Evolutionary conservation across 2,329 filamentous ascomycete species (phyloP), one percentile per base, ranked within the genome.

Genomic region (Aspergillus glaucus): DNA sequence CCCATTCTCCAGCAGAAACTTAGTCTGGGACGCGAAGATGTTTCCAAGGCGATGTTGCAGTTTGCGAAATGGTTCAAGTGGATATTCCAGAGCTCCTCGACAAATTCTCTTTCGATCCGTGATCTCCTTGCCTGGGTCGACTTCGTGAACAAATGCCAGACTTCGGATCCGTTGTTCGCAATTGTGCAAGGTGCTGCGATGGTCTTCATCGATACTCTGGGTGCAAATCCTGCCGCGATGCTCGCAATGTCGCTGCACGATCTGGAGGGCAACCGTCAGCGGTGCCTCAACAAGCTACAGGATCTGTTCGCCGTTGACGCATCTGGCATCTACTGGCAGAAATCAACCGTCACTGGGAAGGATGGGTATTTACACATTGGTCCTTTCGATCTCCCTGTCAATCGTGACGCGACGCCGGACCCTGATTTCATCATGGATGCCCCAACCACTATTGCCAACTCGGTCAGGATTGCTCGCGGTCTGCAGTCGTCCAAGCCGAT

Each of bases 61-160:
- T 99, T 98, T 67, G 87, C 93, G 0, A 82, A 86, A 55, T 98
- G 93, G 92, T 98, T 97, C 71, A 90, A 90, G 48, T 73, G 81
- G 55, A 85, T 80, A 14, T 96, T 80, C 61, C 79, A 94, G 65
- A 85, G 86, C 14, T 85, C 87, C 1, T 82, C 85, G 15, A 79
- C 85, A 3, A 82, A 84, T 1, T 86, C 87, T 1, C 87, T 97
- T 52, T 97, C 93, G 0, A 87, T 98, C 51, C 83, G 94, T 73
- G 92, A 97, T 66, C 84, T 95, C 6, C 79, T 98, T 19, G 86
- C 88, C 6, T 98, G 93, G 93, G 87, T 93, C 10, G 84, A 90
- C 32, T 98, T 98, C 64, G 80, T 96, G 66, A 96, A 96, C 65
- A 78, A 78, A 22, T 83, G 77, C 52, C 63, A 74, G 12, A 66